phyloP scores from a whole-genome alignment of 2,329 filamentous ascomycete species.

The Neoarthrinium moseri region DNA sequence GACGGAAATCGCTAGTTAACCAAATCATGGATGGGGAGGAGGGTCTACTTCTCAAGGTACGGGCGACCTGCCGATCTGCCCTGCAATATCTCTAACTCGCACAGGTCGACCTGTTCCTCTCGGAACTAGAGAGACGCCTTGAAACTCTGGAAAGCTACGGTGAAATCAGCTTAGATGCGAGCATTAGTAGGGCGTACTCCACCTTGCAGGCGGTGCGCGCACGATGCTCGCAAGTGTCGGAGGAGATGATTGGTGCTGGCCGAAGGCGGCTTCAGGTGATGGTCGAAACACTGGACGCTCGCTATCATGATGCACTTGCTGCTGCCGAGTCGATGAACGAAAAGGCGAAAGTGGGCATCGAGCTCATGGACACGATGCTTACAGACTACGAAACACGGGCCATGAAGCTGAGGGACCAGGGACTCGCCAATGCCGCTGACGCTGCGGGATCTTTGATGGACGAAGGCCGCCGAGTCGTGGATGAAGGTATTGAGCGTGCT shows the following conservation, averaged over 20 bases:
- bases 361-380: conserved; percentile 81
- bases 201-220: conserved; percentile 85
- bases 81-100: conserved; percentile 10
- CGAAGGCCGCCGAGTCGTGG: conserved; percentile 76
- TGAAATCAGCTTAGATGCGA: conserved; percentile 78
- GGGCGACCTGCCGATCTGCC: neutral
- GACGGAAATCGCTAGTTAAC: conserved; percentile 56
- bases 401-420: conserved; percentile 75
- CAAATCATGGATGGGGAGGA: conserved; percentile 64
- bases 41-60: conserved; percentile 56
- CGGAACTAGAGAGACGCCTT: conserved; percentile 81
- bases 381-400: conserved; percentile 82
- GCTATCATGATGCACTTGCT: conserved; percentile 82
- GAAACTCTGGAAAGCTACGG: conserved; percentile 88
- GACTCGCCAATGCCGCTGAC: conserved; percentile 64
- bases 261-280: conserved; percentile 81
- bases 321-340: conserved; percentile 87
- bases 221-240: conserved; percentile 85
- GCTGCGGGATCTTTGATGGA: conserved; percentile 73
- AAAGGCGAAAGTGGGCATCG: conserved; percentile 84
- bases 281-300: conserved; percentile 85
- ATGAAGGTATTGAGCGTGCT: conserved; percentile 74
- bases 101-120: conserved; percentile 76
- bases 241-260: conserved; percentile 84
- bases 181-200: conserved; percentile 79